Evolutionary conservation across 352 stramenopile species (phyloP).

Genomic region (Globisporangium irregulare): DNA sequence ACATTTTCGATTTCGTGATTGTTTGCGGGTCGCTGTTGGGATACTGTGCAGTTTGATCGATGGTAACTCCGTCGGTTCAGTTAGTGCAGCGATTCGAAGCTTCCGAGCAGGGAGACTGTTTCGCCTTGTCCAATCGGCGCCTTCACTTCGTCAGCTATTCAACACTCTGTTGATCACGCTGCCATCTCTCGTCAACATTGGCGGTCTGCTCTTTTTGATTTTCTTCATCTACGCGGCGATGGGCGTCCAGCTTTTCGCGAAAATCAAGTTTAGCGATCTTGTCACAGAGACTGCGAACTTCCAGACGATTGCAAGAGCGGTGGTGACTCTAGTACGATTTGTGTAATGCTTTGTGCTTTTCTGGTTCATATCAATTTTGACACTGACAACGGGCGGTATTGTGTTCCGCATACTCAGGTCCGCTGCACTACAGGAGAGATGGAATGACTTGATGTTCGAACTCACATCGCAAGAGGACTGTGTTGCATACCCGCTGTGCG

Average conservation of each 20-base stretch:
- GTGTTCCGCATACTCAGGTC: constrained; percentile 52
- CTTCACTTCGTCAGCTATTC: constrained; percentile 81
- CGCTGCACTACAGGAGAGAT: constrained; percentile 90
- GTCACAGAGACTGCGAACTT: constrained; percentile 87
- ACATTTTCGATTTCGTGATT: constrained; percentile 81
- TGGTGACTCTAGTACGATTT: constrained; percentile 50
- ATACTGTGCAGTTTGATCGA: constrained; percentile 48
- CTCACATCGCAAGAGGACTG: constrained; percentile 55
- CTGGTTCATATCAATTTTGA: not conserved
- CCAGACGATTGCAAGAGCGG: constrained; percentile 70
- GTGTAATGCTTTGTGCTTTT: not conserved
- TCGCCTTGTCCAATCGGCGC: constrained; percentile 66
- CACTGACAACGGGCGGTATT: constrained; percentile 11
- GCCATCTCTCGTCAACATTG: constrained; percentile 87
- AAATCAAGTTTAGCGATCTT: constrained; percentile 62
- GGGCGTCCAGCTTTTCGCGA: constrained; percentile 89
- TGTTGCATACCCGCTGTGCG: constrained; percentile 38
- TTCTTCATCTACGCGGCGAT: constrained; percentile 92
- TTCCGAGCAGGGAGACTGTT: constrained; percentile 82
- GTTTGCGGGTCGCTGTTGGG: constrained; percentile 43
- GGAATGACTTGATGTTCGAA: constrained; percentile 91
- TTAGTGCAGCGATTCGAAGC: constrained; percentile 69
- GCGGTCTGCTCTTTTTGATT: constrained; percentile 80
- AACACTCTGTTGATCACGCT: constrained; percentile 87
- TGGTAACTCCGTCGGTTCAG: constrained; percentile 39